Conservation (phyloP, 176 grass and related monocot genomes). For the Rhynchospora pubera region DNA sequence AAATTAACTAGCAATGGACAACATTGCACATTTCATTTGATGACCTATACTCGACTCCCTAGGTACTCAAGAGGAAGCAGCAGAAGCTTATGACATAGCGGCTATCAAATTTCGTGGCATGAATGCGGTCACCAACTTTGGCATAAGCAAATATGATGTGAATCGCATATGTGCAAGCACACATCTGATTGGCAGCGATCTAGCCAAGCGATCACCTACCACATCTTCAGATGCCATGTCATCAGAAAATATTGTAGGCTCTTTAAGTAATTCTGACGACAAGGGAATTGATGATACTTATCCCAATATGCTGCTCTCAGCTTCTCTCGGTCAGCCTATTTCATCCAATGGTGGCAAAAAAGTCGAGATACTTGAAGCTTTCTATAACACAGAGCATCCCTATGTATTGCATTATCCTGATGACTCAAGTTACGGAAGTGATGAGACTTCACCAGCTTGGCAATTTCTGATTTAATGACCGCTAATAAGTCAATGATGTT, state of each 20-base stretch:
- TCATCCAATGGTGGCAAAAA: conserved; percentile 1
- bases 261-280: background rate
- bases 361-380: conserved; percentile 1
- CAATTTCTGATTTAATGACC: background rate
- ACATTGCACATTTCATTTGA: background rate
- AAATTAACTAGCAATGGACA: too few relatives aligned
- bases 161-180: conserved; percentile 79
- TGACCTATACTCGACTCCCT: background rate
- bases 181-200: conserved; percentile 58
- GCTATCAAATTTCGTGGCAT: conserved; percentile 93
- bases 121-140: conserved; percentile 93
- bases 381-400: conserved; percentile 38
- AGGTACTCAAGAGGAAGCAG: conserved; percentile 98
- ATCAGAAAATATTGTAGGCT: background rate
- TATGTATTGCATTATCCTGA: conserved; percentile 38
- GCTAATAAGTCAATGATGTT: conserved; percentile 44
- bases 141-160: conserved; percentile 90
- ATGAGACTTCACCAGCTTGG: conserved; percentile 30
- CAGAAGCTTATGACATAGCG: conserved; percentile 91
- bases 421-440: conserved; percentile 46
- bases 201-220: conserved; percentile 43
- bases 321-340: background rate
- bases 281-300: background rate
- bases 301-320: conserved; percentile 7
- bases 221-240: background rate